Conservation (phyloP, 257 asterid genomes). For the Solanum virginianum region DNA sequence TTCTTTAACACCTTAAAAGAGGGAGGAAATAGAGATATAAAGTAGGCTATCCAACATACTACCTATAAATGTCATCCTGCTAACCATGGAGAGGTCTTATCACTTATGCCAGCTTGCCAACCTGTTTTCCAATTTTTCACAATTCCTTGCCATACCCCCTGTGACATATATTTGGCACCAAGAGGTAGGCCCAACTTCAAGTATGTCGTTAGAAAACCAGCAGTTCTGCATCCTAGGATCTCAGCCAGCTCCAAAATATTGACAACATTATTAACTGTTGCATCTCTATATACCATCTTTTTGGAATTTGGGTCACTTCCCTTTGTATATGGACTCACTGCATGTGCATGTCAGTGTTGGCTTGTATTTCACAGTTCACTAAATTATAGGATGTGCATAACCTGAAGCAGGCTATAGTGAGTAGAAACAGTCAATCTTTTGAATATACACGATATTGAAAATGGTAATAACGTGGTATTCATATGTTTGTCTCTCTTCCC, state of each 20-base stretch:
- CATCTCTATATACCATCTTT: neutral
- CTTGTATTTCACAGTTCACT: neutral
- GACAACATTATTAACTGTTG: neutral
- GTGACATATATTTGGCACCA: neutral
- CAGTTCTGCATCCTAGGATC: neutral
- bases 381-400: neutral
- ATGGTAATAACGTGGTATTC: neutral
- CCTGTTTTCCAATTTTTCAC: neutral
- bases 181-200: neutral
- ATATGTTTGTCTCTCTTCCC: neutral
- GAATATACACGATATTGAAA: neutral
- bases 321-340: neutral
- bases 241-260: neutral
- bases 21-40: no score
- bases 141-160: neutral
- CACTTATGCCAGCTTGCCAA: neutral
- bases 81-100: neutral
- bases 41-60: no score
- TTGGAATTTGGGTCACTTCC: neutral
- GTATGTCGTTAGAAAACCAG: neutral
- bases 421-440: neutral
- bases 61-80: no score
- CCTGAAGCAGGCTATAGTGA: neutral
- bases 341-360: neutral
- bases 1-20: no score